Base-by-base conservation (phyloP, 441 rosid species). In the Adansonia grandidieri region DNA sequence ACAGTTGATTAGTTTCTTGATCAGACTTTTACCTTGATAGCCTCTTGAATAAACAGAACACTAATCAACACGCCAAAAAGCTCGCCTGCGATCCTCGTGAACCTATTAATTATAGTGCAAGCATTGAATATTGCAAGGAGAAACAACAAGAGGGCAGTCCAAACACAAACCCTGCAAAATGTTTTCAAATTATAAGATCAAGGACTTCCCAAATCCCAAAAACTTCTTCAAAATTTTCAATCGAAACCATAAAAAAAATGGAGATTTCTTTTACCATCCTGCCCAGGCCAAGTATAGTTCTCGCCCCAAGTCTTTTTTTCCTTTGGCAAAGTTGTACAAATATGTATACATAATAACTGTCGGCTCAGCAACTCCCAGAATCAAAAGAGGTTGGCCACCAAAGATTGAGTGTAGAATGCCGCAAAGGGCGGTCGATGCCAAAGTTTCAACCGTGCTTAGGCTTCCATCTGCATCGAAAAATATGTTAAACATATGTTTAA, bases 341-440 rank as follows among this genome's bases (percentile, higher is more conserved):
- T 95, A 93, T 11, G 90, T 91, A 69, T 91, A 95, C 98, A 95
- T 95, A 2, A 95, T 93, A 74, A 91, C 88, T 0, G 97, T 95
- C 6, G 98, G 98, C 73, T 95, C 98, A 3, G 98, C 97, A 69
- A 93, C 97, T 56, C 98, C 98, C 75, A 94, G 65, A 60, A 95
- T 89, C 82, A 93, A 78, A 69, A 95, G 83, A 32, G 98, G 96
- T 76, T 95, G 98, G 32, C 98, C 98, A 28, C 98, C 98, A 17
- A 93, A 81, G 74, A 95, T 62, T 1, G 98, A 91, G 83, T 95
- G 98, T 20, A 93, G 88, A 74, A 92, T 84, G 24, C 98, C 98
- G 74, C 96, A 92, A 42, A 93, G 73, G 54, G 98, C 95, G 3
- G 99, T 95, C 0, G 98, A 93, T 74, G 91, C 89, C 80, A 93